Percentiles rank a stretch among this genome's conserved stretches.
phyloP scores from a whole-genome alignment of 2,329 filamentous ascomycete genomes.

The Epichloe brachyelytri region DNA sequence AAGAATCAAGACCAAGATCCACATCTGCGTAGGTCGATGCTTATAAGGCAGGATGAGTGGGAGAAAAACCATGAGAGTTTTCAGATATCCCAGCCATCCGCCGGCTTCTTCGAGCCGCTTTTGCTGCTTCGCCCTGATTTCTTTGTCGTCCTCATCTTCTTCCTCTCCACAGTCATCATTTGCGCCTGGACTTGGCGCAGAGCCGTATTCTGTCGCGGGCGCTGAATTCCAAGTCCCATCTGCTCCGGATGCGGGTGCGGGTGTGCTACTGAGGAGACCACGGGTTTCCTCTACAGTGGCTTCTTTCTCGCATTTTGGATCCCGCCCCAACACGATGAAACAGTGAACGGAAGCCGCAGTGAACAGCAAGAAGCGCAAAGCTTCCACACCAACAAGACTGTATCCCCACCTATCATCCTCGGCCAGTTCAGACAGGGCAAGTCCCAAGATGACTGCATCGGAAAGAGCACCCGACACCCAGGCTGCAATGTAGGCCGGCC shows the following conservation, averaged over 20 bases:
- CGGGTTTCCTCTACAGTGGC: slow-evolving; percentile 2
- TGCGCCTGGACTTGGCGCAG: slow-evolving; percentile 10
- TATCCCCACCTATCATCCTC: not conserved
- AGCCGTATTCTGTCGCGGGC: slow-evolving; percentile 4
- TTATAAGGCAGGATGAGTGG: slow-evolving; percentile 15
- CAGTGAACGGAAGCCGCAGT: not conserved
- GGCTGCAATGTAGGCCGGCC: slow-evolving; percentile 6
- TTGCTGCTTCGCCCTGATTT: slow-evolving; percentile 12
- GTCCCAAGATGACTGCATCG: slow-evolving; percentile 1
- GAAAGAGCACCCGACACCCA: slow-evolving; percentile 4
- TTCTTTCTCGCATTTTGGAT: not conserved
- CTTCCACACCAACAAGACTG: not conserved
- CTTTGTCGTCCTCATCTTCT: slow-evolving; percentile 11
- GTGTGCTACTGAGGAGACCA: not conserved
- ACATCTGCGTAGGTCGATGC: slow-evolving; percentile 14
- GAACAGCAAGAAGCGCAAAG: not conserved
- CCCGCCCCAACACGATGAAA: not conserved
- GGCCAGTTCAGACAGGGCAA: not conserved
- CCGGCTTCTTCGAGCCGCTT: slow-evolving; percentile 13
- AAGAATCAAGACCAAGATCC: slow-evolving; percentile 10
- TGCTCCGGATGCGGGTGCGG: not conserved
- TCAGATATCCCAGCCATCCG: slow-evolving; percentile 14
- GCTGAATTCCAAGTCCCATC: not conserved
- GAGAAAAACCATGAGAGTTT: slow-evolving; percentile 12
- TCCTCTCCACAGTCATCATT: slow-evolving; percentile 7